Evolutionary conservation across 805 yeast species (phyloP), one percentile per base, ranked within the genome.

Genomic region (Candida coleopterorum): DNA sequence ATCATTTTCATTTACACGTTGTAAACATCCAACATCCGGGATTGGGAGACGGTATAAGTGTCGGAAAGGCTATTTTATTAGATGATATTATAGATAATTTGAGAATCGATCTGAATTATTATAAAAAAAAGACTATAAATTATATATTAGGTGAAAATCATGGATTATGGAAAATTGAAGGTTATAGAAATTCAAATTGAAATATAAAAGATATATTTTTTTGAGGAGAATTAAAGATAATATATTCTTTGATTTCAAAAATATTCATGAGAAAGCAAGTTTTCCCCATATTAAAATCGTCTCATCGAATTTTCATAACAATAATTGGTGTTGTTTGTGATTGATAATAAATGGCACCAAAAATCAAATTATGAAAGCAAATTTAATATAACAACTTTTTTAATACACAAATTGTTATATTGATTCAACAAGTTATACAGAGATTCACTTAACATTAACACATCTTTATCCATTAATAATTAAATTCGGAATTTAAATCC

Each of bases 1-100:
- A 93, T 53, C 97, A 93, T 52, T 82, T 93, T 67, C 98, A 93
- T 55, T 73, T 93, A 12, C 98, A 93, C 56, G 81, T 86, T 12
- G 95, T 87, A 14, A 82, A 85, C 49, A 68, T 84, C 5, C 68
- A 60, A 14, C 85, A 85, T 47, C 77, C 76, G 2, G 85, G 93
- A 1, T 49, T 81, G 37, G 79, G 87, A 31, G 72, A 73, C 45
- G 77, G 94, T 32, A 72, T 85, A 49, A 59, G 76, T 5, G 74
- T 72, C 2, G 97, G 97, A 2, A 84, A 83, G 49, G 95, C 97
- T 1, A 68, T 86, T 15, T 60, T 88, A 18, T 58, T 93, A 29
- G 94, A 85, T 40, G 95, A 85, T 42, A 73, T 88, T 1, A 81
- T 93, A 38, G 95, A 85, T 23, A 79, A 79, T 40, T 61, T 93